Evolutionary conservation across 768 basidiomycete genomes (phyloP).

Genomic region (Tricholoma flavovirens): DNA sequence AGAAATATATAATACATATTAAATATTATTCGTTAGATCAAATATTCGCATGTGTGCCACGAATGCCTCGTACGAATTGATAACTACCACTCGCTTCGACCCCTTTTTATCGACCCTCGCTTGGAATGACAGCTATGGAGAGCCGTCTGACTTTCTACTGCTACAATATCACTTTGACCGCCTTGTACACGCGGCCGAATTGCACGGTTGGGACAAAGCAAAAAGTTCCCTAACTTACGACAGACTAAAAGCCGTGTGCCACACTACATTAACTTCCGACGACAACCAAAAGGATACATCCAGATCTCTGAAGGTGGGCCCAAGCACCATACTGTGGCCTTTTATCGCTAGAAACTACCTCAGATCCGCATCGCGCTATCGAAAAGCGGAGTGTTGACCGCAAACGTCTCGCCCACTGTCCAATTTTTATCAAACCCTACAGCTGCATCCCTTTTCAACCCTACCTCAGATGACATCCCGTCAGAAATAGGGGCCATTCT

Average conservation of each 20-base stretch:
- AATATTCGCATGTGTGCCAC: neutral
- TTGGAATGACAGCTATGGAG: slow-evolving; percentile 58
- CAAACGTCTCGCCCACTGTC: slow-evolving; percentile 26
- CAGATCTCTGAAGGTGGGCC: slow-evolving; percentile 28
- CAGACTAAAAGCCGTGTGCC: slow-evolving; percentile 39
- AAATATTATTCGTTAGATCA: neutral
- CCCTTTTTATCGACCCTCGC: slow-evolving; percentile 31
- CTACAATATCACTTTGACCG: slow-evolving; percentile 58
- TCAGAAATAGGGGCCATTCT: slow-evolving; percentile 29
- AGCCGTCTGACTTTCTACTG: slow-evolving; percentile 56
- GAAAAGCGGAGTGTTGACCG: slow-evolving; percentile 32
- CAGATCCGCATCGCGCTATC: slow-evolving; percentile 52
- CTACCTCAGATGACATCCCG: slow-evolving; percentile 19
- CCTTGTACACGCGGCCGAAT: slow-evolving; percentile 41
- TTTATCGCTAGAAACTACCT: slow-evolving; percentile 1
- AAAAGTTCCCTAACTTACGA: slow-evolving; percentile 31
- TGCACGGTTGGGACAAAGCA: slow-evolving; percentile 46
- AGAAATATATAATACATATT: too few relatives aligned
- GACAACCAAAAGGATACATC: slow-evolving; percentile 13
- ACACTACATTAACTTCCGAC: slow-evolving; percentile 33
- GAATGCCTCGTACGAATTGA: slow-evolving; percentile 22
- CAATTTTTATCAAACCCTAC: slow-evolving; percentile 36
- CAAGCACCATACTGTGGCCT: neutral
- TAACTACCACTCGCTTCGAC: slow-evolving; percentile 62
- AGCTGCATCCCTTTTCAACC: slow-evolving; percentile 28